Evolutionary conservation across 139 green algal genomes (phyloP).

Genomic region (Eudorina sp.): DNA sequence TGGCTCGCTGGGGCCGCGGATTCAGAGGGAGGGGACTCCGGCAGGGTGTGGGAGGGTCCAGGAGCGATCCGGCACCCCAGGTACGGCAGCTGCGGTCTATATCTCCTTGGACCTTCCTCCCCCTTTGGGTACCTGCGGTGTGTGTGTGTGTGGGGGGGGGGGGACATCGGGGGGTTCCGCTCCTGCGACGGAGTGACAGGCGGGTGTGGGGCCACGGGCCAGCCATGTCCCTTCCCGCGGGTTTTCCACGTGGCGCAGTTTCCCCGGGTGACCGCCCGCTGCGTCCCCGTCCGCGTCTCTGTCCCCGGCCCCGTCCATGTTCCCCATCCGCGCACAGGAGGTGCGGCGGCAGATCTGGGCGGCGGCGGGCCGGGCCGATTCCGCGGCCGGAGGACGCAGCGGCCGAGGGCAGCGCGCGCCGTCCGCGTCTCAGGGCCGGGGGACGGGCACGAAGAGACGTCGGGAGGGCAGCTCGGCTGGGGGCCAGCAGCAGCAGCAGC

Average conservation of each 20-base stretch:
- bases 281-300: background rate
- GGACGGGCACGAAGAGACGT: background rate
- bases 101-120: too few relatives aligned
- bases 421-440: background rate
- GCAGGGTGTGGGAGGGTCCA: too few relatives aligned
- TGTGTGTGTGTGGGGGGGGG: too few relatives aligned
- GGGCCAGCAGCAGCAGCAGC: background rate
- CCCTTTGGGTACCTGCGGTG: too few relatives aligned
- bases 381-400: background rate
- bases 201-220: too few relatives aligned
- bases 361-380: background rate
- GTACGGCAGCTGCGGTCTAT: too few relatives aligned
- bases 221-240: too few relatives aligned
- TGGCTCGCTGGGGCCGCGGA: too few relatives aligned
- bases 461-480: background rate
- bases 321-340: background rate
- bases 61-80: background rate
- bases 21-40: background rate
- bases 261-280: too few relatives aligned
- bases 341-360: conserved; percentile 38
- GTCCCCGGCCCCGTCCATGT: background rate
- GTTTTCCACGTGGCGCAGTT: too few relatives aligned
- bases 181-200: too few relatives aligned
- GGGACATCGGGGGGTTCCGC: too few relatives aligned
- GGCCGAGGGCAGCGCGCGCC: background rate